Percentiles rank a stretch among this genome's conserved stretches.
Evolutionary conservation across 169 alveolate genomes (phyloP).

Genomic region (Plasmodium coatneyi): DNA sequence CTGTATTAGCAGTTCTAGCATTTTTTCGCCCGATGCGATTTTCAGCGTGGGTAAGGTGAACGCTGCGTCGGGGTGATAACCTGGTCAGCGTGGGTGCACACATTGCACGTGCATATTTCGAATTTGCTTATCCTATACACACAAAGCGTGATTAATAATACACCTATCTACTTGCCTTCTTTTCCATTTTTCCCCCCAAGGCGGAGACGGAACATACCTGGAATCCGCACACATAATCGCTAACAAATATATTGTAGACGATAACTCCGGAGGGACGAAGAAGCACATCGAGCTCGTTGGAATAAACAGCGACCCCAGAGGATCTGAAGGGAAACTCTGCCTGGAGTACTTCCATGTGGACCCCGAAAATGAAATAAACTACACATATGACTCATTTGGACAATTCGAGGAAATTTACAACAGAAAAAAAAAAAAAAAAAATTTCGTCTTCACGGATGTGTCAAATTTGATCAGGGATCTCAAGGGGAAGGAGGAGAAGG

Average conservation of each 20-base stretch:
- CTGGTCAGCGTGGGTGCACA: neutral
- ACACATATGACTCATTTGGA: constrained; percentile 13
- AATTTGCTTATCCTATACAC: neutral
- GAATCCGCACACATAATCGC: constrained; percentile 71
- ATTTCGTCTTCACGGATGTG: constrained; percentile 53
- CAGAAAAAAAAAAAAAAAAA: constrained; percentile 21
- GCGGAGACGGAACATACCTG: constrained; percentile 68
- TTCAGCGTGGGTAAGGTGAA: constrained; percentile 67
- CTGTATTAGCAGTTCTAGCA: constrained; percentile 49
- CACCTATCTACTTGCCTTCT: neutral
- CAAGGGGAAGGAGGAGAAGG: constrained; percentile 9
- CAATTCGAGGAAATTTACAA: constrained; percentile 31
- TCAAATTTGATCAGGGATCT: constrained; percentile 26
- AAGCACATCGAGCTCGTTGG: constrained; percentile 47
- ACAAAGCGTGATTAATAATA: neutral
- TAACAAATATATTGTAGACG: constrained; percentile 30
- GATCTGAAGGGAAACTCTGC: constrained; percentile 68
- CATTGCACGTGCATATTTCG: neutral
- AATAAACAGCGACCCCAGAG: constrained; percentile 56
- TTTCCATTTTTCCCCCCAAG: neutral
- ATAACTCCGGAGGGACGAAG: constrained; percentile 1
- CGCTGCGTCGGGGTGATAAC: too few relatives aligned
- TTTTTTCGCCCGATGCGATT: constrained; percentile 66
- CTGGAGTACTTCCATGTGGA: constrained; percentile 7
- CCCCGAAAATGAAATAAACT: neutral